Evolutionary conservation across 2,329 filamentous ascomycete genomes (phyloP), one percentile per base, ranked within the genome.

Genomic region (Macroventuria anomochaeta): DNA sequence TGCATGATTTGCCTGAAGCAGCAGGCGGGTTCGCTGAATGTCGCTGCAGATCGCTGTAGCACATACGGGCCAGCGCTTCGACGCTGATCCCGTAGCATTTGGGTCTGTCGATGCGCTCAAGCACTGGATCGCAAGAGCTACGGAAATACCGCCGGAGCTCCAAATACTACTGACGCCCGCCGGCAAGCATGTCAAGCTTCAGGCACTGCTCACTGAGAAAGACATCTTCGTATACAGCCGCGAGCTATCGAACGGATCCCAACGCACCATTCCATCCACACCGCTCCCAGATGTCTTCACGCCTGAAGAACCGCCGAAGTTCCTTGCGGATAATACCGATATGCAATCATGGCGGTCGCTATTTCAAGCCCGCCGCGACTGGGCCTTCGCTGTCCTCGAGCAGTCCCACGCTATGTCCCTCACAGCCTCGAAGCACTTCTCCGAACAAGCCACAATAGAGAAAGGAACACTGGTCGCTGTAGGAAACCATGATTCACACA

Each of bases 151-250:
- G 13, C 72, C 84, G 33, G 85, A 90, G 64, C 87, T 90, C 75
- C 90, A 97, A 73, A 93, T 99, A 62, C 82, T 93, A 61, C 86
- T 99, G 77, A 97, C 92, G 12, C 82, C 86, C 3, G 86, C 90
- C 62, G 93, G 93, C 41, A 93, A 90, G 76, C 90, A 91, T 65
- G 86, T 95, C 68, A 93, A 93, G 76, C 80, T 87, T 29, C 89
- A 93, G 70, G 89, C 86, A 29, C 83, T 97, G 40, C 85, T 91
- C 61, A 86, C 85, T 29, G 93, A 97, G 84, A 90, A 86, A 62
- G 92, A 97, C 73, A 87, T 99, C 52, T 97, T 90, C 72, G 85
- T 97, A 46, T 99, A 96, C 76, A 92, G 97, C 75, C 89, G 92
- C 58, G 86, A 77, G 71, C 70, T 79, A 67, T 70, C 75, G 59